These are phyloP conservation scores for Phaffomyces thermotolerans DNA, from an alignment of 805 yeast genomes.

Conservation along the genomic window DNA sequence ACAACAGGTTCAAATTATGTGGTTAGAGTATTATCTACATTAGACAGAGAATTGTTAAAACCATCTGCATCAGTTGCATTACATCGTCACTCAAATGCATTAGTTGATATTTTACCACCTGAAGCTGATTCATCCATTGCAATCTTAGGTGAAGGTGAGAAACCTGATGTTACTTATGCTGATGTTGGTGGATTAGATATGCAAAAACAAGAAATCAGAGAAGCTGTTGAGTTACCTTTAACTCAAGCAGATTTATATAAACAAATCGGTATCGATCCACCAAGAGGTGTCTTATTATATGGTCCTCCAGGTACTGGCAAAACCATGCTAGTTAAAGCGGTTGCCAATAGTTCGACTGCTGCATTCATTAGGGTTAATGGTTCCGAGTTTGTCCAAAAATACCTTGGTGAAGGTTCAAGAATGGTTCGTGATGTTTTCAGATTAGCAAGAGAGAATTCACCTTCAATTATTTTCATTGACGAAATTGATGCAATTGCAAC, in stretches of 20 bases:
- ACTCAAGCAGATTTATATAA: slow-evolving; percentile 93
- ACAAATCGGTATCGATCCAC: slow-evolving; percentile 98
- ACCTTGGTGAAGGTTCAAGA: slow-evolving; percentile 98
- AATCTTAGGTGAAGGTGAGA: slow-evolving; percentile 89
- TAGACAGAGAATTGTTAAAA: slow-evolving; percentile 89
- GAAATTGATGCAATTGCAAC: slow-evolving; percentile 99
- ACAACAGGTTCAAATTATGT: slow-evolving; percentile 98
- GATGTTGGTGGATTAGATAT: slow-evolving; percentile 98
- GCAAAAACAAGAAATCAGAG: slow-evolving; percentile 98
- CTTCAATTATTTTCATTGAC: slow-evolving; percentile 94
- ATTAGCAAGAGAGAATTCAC: slow-evolving; percentile 94
- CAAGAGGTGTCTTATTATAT: slow-evolving; percentile 92
- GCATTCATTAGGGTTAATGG: slow-evolving; percentile 95
- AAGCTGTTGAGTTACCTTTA: slow-evolving; percentile 95
- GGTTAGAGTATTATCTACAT: slow-evolving; percentile 87
- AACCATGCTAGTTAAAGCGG: slow-evolving; percentile 98
- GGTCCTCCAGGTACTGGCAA: slow-evolving; percentile 99
- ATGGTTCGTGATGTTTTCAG: slow-evolving; percentile 99
- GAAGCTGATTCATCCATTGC: slow-evolving; percentile 97
- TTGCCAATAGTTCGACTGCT: slow-evolving; percentile 94
- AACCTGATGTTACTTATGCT: slow-evolving; percentile 87
- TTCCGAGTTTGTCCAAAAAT: slow-evolving; percentile 96
- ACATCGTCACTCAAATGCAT: slow-evolving; percentile 96
- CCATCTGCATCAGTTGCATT: slow-evolving; percentile 94
- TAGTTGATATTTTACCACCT: slow-evolving; percentile 96